phyloP scores from a whole-genome alignment of 805 yeast species.

The Nakazawaea ambrosiae region DNA sequence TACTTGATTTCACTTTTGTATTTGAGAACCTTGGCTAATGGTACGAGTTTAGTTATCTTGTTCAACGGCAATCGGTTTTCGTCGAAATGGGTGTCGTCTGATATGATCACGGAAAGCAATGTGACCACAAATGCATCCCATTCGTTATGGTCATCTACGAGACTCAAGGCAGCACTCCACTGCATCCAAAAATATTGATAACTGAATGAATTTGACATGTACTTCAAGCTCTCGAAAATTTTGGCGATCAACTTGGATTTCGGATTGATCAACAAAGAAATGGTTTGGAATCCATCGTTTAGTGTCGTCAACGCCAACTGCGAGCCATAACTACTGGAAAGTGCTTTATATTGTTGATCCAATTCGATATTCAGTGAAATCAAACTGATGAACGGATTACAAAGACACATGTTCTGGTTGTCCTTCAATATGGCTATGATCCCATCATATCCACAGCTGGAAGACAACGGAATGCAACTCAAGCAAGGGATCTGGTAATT shows the following conservation, averaged over 20 bases:
- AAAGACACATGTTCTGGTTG: conserved; percentile 29
- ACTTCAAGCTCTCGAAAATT: conserved; percentile 44
- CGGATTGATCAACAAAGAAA: conserved; percentile 38
- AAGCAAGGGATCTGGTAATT: conserved; percentile 6
- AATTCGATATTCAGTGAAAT: conserved; percentile 27
- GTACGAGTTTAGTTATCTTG: conserved; percentile 18
- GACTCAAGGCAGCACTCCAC: conserved; percentile 51
- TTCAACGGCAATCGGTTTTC: conserved; percentile 14
- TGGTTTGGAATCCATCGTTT: conserved; percentile 19
- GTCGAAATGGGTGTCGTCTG: conserved; percentile 28
- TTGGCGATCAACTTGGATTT: conserved; percentile 31
- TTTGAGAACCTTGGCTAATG: conserved; percentile 17
- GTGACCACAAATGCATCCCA: conserved; percentile 56
- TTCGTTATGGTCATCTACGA: conserved; percentile 37
- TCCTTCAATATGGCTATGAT: conserved; percentile 35
- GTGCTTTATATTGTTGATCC: conserved; percentile 14
- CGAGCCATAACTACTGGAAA: conserved; percentile 18
- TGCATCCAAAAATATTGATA: conserved; percentile 52
- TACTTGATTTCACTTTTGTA: conserved; percentile 22
- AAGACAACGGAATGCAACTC: conserved; percentile 34
- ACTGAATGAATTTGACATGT: conserved; percentile 50
- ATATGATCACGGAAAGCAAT: conserved; percentile 41
- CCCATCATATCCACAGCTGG: conserved; percentile 30
- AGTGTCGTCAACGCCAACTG: conserved; percentile 18
- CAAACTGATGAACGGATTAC: conserved; percentile 53